A percentile compares a stretch with the other conserved stretches of the same genome.
Conservation (phyloP, 2,329 filamentous ascomycete genomes). For the Alternaria panax region DNA sequence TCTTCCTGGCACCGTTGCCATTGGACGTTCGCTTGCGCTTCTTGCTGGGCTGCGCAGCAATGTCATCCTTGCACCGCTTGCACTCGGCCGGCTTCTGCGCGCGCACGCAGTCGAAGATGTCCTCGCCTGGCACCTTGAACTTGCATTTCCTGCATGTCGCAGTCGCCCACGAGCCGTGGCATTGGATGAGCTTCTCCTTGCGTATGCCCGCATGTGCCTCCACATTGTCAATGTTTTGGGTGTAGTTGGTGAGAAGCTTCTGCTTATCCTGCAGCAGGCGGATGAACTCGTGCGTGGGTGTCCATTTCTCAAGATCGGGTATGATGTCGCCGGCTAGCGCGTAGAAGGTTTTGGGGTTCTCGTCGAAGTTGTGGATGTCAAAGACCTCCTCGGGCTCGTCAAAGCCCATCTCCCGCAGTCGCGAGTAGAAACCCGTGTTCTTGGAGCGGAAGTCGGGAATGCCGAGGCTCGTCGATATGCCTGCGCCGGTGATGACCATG, state of each 20-base stretch:
- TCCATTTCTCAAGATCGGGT: conserved; percentile 78
- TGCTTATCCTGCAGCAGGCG: conserved; percentile 83
- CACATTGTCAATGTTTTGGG: conserved; percentile 98
- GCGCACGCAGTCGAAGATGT: conserved; percentile 80
- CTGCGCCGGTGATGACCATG: conserved; percentile 91
- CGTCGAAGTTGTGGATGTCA: conserved; percentile 83
- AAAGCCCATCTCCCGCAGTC: conserved; percentile 77
- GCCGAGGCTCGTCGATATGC: conserved; percentile 94
- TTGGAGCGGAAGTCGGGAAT: conserved; percentile 98
- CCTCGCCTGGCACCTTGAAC: conserved; percentile 74
- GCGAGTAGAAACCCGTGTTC: conserved; percentile 88
- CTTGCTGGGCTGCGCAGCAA: conserved; percentile 58
- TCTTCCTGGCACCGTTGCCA: conserved; percentile 49
- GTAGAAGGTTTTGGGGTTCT: conserved; percentile 90
- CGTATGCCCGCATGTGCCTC: conserved; percentile 85
- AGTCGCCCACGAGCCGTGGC: conserved; percentile 94
- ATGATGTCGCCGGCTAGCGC: conserved; percentile 89
- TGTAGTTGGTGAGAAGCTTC: conserved; percentile 95
- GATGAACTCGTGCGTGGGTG: conserved; percentile 94
- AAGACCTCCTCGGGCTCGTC: conserved; percentile 94
- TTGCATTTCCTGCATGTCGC: conserved; percentile 87
- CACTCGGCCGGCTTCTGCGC: conserved; percentile 80
- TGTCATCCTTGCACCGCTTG: conserved; percentile 68
- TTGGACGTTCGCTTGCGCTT: conserved; percentile 63
- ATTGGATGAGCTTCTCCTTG: conserved; percentile 86